Evolutionary conservation across 164 flowering plant species (phyloP), one percentile per base, ranked within the genome.

Genomic region (Annona squamosa): DNA sequence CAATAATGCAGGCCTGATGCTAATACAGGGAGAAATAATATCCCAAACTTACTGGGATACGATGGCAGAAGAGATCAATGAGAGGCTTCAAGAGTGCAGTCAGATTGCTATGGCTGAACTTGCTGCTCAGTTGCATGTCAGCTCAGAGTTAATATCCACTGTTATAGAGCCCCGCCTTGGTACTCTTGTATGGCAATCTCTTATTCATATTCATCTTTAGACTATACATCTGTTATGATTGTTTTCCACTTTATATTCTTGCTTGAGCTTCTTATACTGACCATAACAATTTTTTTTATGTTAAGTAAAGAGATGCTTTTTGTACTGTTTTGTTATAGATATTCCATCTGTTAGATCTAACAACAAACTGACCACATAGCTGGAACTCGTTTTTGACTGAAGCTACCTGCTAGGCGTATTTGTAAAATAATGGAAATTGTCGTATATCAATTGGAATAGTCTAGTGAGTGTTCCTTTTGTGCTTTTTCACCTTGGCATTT

Each of bases 81-180:
- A 95, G 68, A 79, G 98, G 73, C 92, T 96, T 74, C 97, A 91
- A 75, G 98, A 93, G 74, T 89, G 94, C 73, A 93, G 99, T 84
- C 98, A 96, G 79, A 90, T 93, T 79, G 88, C 93, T 37, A 48
- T 95, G 64, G 93, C 99, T 0, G 99, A 95, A 72, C 82, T 95
- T 44, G 98, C 97, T 9, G 90, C 86, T 0, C 94, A 89, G 77
- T 82, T 90, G 70, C 93, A 93, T 63, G 88, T 93, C 18, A 87
- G 99, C 57, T 90, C 92, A 0, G 98, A 95, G 73, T 73, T 93
- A 80, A 37, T 91, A 18, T 71, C 85, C 0, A 71, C 90, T 4
- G 76, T 88, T 70, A 75, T 95, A 73, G 97, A 93, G 83, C 90
- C 93, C 2, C 93, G 98, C 59, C 87, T 93, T 57, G 96, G 94